Base-by-base conservation (phyloP, 2,329 filamentous ascomycete species). In the Ophiostoma himal-ulmi region DNA sequence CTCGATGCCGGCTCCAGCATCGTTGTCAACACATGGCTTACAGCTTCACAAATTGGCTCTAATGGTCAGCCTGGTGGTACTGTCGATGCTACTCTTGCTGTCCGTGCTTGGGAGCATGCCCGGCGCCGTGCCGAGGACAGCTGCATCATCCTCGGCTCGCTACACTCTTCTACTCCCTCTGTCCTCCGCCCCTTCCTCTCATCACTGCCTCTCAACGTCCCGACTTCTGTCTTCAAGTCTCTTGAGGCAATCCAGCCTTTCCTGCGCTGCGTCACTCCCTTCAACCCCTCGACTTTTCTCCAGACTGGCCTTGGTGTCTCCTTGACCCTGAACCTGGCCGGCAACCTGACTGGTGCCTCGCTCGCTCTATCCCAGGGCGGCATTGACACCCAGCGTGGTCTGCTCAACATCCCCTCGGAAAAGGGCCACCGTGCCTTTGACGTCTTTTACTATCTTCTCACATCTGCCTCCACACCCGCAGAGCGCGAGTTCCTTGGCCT, bases 401-500 rank as follows among this genome's bases (percentile, higher is more conserved):
- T 99, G 13, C 83, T 97, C 20, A 88, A 91, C 70, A 88, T 99
- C 20, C 92, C 95, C 0, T 80, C 88, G 0, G 89, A 97, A 77
- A 77, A 88, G 7, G 95, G 95, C 14, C 93, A 93, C 79, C 89
- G 95, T 73, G 95, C 94, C 3, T 99, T 99, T 75, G 94, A 99
- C 77, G 95, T 96, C 68, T 98, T 99, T 78, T 98, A 99, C 81
- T 98, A 97, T 76, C 87, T 99, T 0, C 85, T 98, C 60, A 96
- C 94, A 0, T 93, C 91, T n/a, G 91, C 92, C 0, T 96, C 95
- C 0, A 95, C 92, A 0, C 88, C 91, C 4, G 90, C 93, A 1
- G 95, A 99, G 81, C 86, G 93, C 70, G 94, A 98, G 77, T 96
- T 94, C 72, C 82, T 99, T 17, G 89, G 91, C 36, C 85, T 99